These are phyloP conservation scores for Tagetes erecta DNA, from an alignment of 129 eudicot species.

Conservation along the genomic window DNA sequence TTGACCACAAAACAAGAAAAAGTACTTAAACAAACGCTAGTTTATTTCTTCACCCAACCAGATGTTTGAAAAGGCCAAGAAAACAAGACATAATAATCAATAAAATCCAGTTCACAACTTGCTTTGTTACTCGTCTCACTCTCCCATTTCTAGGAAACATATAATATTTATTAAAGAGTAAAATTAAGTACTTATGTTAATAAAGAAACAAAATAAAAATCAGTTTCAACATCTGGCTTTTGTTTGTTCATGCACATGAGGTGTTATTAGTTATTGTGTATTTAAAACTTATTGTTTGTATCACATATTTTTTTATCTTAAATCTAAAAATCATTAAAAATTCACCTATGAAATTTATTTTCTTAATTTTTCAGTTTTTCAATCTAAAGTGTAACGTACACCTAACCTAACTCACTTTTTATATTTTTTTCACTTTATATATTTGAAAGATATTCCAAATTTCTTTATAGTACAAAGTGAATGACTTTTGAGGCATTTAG, in stretches of 20 bases:
- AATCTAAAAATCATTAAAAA: no score
- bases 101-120: not conserved
- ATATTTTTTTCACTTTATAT: not conserved
- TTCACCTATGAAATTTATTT: no score
- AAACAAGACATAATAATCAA: conserved; percentile 15
- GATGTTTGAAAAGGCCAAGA: conserved; percentile 28
- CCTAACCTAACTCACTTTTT: not conserved
- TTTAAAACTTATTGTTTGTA: not conserved
- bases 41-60: conserved; percentile 22
- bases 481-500: not conserved
- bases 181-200: not conserved
- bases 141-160: conserved; percentile 4
- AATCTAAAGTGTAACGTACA: not conserved
- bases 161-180: not conserved
- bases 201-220: not conserved
- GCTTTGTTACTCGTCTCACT: conserved; percentile 5
- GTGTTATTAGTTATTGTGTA: not conserved
- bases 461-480: not conserved
- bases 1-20: conserved; percentile 30
- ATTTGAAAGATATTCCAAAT: not conserved
- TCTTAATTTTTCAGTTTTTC: not conserved
- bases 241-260: conserved; percentile 1
- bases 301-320: no score
- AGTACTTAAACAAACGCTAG: conserved; percentile 16
- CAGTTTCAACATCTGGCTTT: not conserved